Evolutionary conservation across 2,329 filamentous ascomycete species (phyloP), one percentile per base, ranked within the genome.

Genomic region (Tolypocladium endophyticum): DNA sequence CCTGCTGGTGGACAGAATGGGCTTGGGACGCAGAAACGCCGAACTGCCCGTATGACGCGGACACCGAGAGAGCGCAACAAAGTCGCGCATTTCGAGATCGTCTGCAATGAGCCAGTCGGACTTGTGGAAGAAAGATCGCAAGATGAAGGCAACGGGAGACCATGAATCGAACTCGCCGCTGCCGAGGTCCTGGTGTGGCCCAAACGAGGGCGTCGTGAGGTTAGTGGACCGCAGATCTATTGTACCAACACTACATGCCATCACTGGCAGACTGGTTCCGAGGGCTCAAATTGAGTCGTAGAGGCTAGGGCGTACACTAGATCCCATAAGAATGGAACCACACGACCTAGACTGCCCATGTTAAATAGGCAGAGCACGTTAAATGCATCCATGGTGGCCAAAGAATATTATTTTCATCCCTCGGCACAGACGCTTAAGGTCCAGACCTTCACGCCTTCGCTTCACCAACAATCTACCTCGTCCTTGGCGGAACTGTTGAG

Each of bases 31-130:
- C 67, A 83, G 87, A 65, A 92, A 92, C 69, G 83, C 85, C 43
- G 89, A 94, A 69, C 74, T 96, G 67, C 90, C 88, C 54, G 90
- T 92, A 64, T 92, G 76, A 62, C 33, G 39, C 23, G 20, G 23
- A 28, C 23, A 20, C 30, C 3, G 20, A 6, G 56, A 28, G 9
- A 25, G 35, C 28, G 35, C 28, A n/a, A 33, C 38, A 39, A 39
- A 30, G 20, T 36, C 41, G 33, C 20, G 52, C 39, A 35, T 30
- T 14, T 53, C 50, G 18, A 14, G n/a, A 14, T n/a, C 50, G 30
- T 18, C 50, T 35, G 3, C 5, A 20, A 14, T 9, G 50, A 53
- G 18, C 18, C 4, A 2, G n/a, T 20, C 3, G 12, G 20, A 35
- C 28, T 20, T 53, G 50, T 23, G 50, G 20, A 23, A 33, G n/a